Evolutionary conservation across 768 basidiomycete genomes (phyloP), one percentile per base, ranked within the genome.

Genomic region (Scleroderma bovista): DNA sequence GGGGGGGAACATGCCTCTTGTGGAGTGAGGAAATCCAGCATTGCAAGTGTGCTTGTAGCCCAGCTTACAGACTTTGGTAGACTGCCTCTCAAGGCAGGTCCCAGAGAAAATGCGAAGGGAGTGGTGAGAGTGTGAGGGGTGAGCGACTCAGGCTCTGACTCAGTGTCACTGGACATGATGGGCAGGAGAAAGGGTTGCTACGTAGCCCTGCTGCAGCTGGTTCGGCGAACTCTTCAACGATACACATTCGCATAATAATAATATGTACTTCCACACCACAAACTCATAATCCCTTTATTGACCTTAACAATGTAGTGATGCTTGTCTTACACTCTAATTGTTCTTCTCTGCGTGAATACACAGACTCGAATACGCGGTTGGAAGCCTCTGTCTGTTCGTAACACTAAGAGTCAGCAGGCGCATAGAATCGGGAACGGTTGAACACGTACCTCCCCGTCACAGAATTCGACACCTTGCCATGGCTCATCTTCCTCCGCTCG

Each of bases 401-500:
- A 53, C 45, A 55, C 55, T 50, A 44, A 51, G 46, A 43, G 48
- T 46, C 33, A 31, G 52, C 24, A n/a, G n/a, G n/a, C 12, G 17
- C 12, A 9, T 17, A 13, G 17, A 9, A 33, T 15, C 29, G 19
- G 20, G 29, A 20, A 44, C 44, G 47, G 33, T 23, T n/a, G 23
- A 6, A 47, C 23, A 64, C 79, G 49, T 54, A 91, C 89, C 69
- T 79, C 75, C 34, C 73, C 74, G 56, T 81, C 82, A 58, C 72
- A 81, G 62, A 83, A 90, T 44, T 82, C 74, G 20, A 88, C 70
- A 41, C 79, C 72, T 57, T 82, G 70, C 89, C 89, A 93, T 46
- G 67, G 68, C 60, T 89, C 89, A 47, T 90, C 88, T 58, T 89
- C 86, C 60, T 92, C 89, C 3, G 71, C 70, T 24, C 86, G 78